Evolutionary conservation across 2,329 filamentous ascomycete genomes (phyloP).

Genomic region (Fusarium nurragi): DNA sequence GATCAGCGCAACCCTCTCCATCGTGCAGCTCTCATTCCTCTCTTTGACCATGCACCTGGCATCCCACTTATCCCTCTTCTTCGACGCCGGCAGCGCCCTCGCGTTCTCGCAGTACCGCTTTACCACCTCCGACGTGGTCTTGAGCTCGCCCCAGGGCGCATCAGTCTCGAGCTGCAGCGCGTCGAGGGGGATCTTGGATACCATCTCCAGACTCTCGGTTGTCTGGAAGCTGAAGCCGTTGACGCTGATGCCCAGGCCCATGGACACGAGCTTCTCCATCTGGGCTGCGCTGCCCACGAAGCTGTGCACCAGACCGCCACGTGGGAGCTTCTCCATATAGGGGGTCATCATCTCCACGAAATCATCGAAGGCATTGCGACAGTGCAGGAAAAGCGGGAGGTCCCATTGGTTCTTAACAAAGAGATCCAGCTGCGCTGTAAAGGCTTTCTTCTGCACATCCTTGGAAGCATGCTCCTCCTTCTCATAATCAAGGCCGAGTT

Average conservation of each 20-base stretch:
- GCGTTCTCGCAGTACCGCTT: conserved; percentile 55
- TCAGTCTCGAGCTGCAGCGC: conserved; percentile 43
- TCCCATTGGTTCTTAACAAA: conserved; percentile 41
- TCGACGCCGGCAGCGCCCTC: conserved; percentile 50
- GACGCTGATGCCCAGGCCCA: conserved; percentile 48
- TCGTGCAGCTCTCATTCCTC: conserved; percentile 60
- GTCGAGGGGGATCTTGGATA: conserved; percentile 35
- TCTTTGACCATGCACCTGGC: conserved; percentile 59
- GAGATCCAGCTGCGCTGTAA: conserved; percentile 40
- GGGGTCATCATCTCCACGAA: conserved; percentile 50
- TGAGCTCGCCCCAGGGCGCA: conserved; percentile 44
- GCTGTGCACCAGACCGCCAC: conserved; percentile 41
- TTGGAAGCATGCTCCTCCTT: conserved; percentile 55
- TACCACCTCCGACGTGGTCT: conserved; percentile 42
- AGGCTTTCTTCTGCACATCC: conserved; percentile 39
- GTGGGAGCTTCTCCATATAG: conserved; percentile 46
- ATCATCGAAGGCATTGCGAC: conserved; percentile 43
- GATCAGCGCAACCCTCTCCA: conserved; percentile 57
- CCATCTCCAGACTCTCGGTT: conserved; percentile 40
- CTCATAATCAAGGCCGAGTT: conserved; percentile 62
- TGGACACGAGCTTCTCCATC: conserved; percentile 40
- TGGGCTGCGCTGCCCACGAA: conserved; percentile 39
- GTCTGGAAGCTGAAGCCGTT: conserved; percentile 58
- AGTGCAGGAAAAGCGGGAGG: conserved; percentile 41
- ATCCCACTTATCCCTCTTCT: conserved; percentile 62